Evolutionary conservation across 192 early-diverging fungal species (phyloP), one percentile per base, ranked within the genome.

Genomic region (Backusella westeae): DNA sequence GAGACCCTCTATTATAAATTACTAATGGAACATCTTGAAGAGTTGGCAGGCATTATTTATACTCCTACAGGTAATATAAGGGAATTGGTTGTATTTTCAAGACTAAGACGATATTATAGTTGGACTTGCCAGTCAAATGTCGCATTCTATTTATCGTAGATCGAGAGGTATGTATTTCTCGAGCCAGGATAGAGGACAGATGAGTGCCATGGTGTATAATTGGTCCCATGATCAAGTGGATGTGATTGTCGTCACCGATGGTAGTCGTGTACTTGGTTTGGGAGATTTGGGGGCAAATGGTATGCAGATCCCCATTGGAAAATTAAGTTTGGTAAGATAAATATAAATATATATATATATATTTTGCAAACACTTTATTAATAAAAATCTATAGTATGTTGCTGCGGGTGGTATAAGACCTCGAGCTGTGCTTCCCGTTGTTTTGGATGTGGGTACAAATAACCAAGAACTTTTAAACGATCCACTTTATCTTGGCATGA

Each of bases 221-320:
- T 97, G 95, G 89, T 84, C 87, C 56, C 85, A 86, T 36, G 88
- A 90, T 49, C 85, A 88, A 69, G 73, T 80, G 4, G 81, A 77
- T 15, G 78, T 95, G 59, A 88, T 91, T 29, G 97, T 98, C 44
- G 92, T 98, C 71, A 96, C 97, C 7, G 97, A 98, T 82, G 95
- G 96, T 46, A 93, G 91, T 29, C 89, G 95, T 44, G 96, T 98
- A 74, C 87, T 98, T 53, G 97, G 97, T 9, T 86, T 97, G 41
- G 97, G 97, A 71, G 96, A 98, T 84, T 89, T 95, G 65, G 97
- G 96, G 79, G 88, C 97, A 67, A 94, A 93, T 81, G 97, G 97
- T 38, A 94, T 97, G 90, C 95, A 95, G 65, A 98, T 98, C 73
- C 93, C 95, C 14, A 91, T 97, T 35, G 96, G 95, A 83, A 98